A percentile compares a stretch with the other conserved stretches of the same genome.
phyloP scores from a whole-genome alignment of 495 filamentous ascomycete species.

The Daldinia caldariorum region DNA sequence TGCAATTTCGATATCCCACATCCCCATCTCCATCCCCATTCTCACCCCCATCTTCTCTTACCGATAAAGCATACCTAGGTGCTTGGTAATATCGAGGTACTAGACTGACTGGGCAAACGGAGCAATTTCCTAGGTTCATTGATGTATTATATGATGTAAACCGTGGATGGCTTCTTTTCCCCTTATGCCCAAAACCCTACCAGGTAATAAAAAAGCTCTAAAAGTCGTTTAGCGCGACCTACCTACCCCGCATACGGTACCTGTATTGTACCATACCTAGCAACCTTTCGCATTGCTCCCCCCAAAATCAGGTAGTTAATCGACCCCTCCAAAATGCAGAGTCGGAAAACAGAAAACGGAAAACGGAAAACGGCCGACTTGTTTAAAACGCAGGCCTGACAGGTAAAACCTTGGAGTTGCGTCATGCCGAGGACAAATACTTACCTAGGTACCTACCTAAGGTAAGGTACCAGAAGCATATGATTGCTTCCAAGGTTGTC shows the following conservation, averaged over 20 bases:
- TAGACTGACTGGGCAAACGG: no score
- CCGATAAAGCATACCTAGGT: neutral
- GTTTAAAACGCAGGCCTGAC: neutral
- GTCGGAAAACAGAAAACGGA: neutral
- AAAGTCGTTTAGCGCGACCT: no score
- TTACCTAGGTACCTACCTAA: no score
- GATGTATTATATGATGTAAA: no score
- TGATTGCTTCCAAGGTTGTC: no score
- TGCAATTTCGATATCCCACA: neutral
- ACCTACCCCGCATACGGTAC: slow-evolving; percentile 23
- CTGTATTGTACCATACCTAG: no score
- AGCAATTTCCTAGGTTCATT: no score
- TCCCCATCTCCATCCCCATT: no score
- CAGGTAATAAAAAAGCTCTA: no score
- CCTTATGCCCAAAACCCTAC: no score
- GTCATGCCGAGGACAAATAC: slow-evolving; percentile 36
- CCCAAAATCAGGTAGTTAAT: neutral
- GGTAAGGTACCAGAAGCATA: neutral
- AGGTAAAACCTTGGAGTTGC: slow-evolving; percentile 1
- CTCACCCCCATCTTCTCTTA: no score
- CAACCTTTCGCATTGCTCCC: neutral
- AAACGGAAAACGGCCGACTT: neutral
- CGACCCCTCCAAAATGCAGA: neutral
- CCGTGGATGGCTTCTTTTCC: neutral
- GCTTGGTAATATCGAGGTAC: no score